phyloP scores from a whole-genome alignment of 768 basidiomycete species.

The Mycena belliarum region DNA sequence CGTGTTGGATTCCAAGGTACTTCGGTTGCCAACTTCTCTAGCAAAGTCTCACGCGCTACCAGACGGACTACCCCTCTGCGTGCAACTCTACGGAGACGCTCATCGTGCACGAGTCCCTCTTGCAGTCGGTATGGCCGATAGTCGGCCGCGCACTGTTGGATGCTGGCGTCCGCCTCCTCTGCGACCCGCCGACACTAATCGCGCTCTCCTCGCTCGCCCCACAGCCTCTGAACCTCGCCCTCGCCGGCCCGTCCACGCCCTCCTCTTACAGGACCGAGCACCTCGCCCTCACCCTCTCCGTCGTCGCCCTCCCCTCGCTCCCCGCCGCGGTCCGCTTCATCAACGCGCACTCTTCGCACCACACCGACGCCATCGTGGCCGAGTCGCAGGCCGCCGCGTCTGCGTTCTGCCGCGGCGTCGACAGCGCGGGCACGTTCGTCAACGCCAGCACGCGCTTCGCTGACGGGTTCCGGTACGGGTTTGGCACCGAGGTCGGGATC shows the following conservation, averaged over 20 bases:
- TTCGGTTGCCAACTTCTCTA: too few species aligned
- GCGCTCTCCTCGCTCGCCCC: conserved; percentile 46
- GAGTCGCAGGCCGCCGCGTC: conserved; percentile 67
- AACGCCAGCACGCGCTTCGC: conserved; percentile 97
- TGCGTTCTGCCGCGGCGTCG: conserved; percentile 83
- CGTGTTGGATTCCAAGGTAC: conserved; percentile 88
- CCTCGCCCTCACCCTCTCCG: conserved; percentile 81
- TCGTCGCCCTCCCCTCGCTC: conserved; percentile 73
- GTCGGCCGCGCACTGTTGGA: conserved; percentile 74
- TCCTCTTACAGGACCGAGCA: conserved; percentile 85
- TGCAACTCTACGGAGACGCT: conserved; percentile 94
- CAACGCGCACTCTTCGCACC: conserved; percentile 91
- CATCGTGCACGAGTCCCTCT: conserved; percentile 74
- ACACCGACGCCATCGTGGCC: conserved; percentile 92
- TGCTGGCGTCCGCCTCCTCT: conserved; percentile 74
- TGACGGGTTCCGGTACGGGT: conserved; percentile 95
- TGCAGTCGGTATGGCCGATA: conserved; percentile 76
- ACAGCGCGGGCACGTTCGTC: conserved; percentile 89
- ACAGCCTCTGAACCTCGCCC: conserved; percentile 40
- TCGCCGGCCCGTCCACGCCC: conserved; percentile 55
- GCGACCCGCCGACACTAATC: conserved; percentile 66
- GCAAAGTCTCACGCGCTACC: not conserved
- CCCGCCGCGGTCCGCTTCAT: conserved; percentile 81
- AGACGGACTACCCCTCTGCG: conserved; percentile 94
- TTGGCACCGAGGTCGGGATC: conserved; percentile 98